phyloP scores from a whole-genome alignment of 139 green algal genomes.

The Chara braunii region DNA sequence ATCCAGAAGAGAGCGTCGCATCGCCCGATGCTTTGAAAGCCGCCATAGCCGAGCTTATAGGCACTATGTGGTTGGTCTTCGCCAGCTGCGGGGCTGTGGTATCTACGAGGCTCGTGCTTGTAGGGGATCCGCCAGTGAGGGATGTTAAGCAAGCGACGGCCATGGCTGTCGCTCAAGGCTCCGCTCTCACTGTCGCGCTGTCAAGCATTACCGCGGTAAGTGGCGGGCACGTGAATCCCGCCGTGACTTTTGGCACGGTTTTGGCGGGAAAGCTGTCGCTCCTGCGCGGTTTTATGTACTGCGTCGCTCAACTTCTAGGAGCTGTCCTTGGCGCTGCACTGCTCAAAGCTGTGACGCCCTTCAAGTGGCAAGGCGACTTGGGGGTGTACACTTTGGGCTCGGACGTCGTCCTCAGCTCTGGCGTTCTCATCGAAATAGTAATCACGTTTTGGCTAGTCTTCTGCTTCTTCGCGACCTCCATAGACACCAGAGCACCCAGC shows the following conservation, averaged over 20 bases:
- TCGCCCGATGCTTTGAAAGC: constrained; percentile 9
- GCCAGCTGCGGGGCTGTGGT: constrained; percentile 22
- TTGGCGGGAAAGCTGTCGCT: not conserved
- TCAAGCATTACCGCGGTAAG: constrained; percentile 1
- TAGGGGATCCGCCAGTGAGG: too few relatives aligned
- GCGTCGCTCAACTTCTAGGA: constrained; percentile 13
- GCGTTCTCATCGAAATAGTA: too few relatives aligned
- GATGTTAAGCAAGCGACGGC: constrained; percentile 17
- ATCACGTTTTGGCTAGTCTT: too few relatives aligned
- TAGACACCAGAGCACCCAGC: too few relatives aligned
- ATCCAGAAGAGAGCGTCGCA: too few relatives aligned
- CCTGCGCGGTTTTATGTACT: constrained; percentile 14
- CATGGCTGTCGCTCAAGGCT: constrained; percentile 24
- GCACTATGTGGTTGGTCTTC: constrained; percentile 32
- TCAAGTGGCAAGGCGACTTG: too few relatives aligned
- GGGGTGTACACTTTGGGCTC: too few relatives aligned
- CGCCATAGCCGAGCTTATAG: constrained; percentile 18
- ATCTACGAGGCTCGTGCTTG: too few relatives aligned
- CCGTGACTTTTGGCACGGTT: constrained; percentile 15
- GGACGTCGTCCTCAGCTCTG: too few relatives aligned
- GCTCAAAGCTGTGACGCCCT: too few relatives aligned
- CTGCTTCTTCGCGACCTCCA: too few relatives aligned
- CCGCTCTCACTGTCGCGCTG: constrained; percentile 8
- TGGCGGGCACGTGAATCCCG: constrained; percentile 35
- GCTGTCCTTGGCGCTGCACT: constrained; percentile 16